A percentile compares a stretch with the other conserved stretches of the same genome.
Conservation (phyloP, 306 rosid genomes). For the Corylus americana region DNA sequence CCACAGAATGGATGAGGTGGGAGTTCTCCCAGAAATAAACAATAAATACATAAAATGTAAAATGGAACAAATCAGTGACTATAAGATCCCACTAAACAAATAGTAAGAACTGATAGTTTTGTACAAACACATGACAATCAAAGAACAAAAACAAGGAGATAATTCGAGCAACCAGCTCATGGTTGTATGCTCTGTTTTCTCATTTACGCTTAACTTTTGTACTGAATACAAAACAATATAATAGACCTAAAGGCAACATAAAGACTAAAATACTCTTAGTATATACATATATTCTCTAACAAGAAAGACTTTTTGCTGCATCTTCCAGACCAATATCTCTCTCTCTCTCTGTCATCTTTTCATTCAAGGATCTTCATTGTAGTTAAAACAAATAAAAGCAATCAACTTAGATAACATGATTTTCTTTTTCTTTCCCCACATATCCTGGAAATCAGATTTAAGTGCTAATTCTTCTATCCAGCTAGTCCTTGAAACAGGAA, state of each 20-base stretch:
- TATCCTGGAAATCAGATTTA: not conserved
- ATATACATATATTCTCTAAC: not conserved
- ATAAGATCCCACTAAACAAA: not conserved
- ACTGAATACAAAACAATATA: too few relatives aligned
- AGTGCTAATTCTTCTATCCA: not conserved
- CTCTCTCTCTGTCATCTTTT: not conserved
- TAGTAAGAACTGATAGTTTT: not conserved
- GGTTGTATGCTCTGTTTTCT: too few relatives aligned
- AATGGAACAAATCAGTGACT: not conserved
- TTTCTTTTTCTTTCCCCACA: not conserved
- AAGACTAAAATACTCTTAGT: not conserved
- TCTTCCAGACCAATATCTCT: not conserved
- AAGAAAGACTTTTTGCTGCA: not conserved
- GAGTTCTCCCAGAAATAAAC: not conserved
- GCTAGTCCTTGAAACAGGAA: not conserved
- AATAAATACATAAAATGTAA: not conserved
- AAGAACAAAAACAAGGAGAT: too few relatives aligned
- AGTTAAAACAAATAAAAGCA: not conserved
- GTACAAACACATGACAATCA: too few relatives aligned
- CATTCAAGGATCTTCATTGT: not conserved
- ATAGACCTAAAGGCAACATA: too few relatives aligned
- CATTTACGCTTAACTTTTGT: too few relatives aligned
- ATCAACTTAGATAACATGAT: not conserved
- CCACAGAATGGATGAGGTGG: not conserved
- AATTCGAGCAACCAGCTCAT: too few relatives aligned